A percentile compares a stretch with the other conserved stretches of the same genome.
phyloP scores from a whole-genome alignment of 495 filamentous ascomycete species.

The Penicillium antarcticum region DNA sequence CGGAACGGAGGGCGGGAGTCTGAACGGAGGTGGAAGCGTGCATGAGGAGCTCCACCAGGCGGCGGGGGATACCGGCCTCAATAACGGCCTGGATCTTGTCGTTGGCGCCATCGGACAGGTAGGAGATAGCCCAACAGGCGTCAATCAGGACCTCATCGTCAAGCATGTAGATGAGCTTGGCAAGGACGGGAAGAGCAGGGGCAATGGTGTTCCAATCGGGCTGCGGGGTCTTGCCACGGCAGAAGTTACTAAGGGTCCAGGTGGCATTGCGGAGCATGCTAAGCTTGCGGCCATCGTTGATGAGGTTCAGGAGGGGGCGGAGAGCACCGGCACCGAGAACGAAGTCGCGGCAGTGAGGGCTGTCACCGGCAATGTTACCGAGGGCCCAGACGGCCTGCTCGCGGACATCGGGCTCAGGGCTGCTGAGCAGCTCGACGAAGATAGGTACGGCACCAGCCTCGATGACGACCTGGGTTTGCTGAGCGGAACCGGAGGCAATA shows the following conservation, averaged over 20 bases:
- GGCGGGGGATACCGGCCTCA: slow-evolving; percentile 94
- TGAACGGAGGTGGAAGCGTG: slow-evolving; percentile 99
- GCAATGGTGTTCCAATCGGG: slow-evolving; percentile 97
- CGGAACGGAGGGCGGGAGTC: slow-evolving; percentile 93
- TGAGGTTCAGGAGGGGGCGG: slow-evolving; percentile 78
- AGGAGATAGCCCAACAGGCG: slow-evolving; percentile 99
- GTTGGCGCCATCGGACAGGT: slow-evolving; percentile 97
- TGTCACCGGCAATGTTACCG: slow-evolving; percentile 99
- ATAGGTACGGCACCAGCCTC: slow-evolving; percentile 98
- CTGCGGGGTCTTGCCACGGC: slow-evolving; percentile 98
- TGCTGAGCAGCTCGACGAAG: slow-evolving; percentile 92
- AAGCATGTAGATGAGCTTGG: slow-evolving; percentile 96
- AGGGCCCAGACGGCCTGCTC: slow-evolving; percentile 99
- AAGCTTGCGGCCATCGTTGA: slow-evolving; percentile 97
- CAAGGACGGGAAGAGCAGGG: slow-evolving; percentile 92
- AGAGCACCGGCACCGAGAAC: slow-evolving; percentile 88
- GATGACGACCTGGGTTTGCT: slow-evolving; percentile 98
- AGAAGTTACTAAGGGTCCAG: slow-evolving; percentile 99
- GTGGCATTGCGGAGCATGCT: slow-evolving; percentile 99
- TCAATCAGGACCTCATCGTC: slow-evolving; percentile 99
- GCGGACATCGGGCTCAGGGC: slow-evolving; percentile 95
- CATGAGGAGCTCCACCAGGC: slow-evolving; percentile 95
- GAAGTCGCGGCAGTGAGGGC: slow-evolving; percentile 93
- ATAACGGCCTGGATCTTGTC: slow-evolving; percentile 99
- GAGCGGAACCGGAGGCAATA: slow-evolving; percentile 95